Percentiles rank a stretch among this genome's conserved stretches.
These are phyloP conservation scores for Physocladia obscura DNA, from an alignment of 192 early-diverging fungal species.

Conservation along the genomic window DNA sequence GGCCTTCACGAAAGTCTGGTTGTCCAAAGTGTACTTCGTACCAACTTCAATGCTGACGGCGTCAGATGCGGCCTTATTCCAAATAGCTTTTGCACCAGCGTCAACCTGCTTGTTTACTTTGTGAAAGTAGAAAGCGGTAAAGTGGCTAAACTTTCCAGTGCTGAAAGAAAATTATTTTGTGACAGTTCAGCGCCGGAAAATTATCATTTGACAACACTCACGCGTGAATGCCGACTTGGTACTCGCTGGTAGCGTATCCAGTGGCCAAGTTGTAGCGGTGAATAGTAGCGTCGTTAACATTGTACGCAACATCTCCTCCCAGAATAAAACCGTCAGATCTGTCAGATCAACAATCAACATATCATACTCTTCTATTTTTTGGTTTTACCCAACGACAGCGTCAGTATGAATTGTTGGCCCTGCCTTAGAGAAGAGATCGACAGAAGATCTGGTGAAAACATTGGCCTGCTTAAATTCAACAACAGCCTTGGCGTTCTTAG, in stretches of 20 bases:
- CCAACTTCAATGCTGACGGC: constrained; percentile 86
- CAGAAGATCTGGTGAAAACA: constrained; percentile 79
- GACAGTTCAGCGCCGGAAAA: background rate
- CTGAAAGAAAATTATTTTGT: constrained; percentile 20
- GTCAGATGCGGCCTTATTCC: constrained; percentile 71
- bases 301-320: constrained; percentile 94
- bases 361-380: background rate
- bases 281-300: constrained; percentile 83
- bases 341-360: background rate
- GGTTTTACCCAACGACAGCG: constrained; percentile 69
- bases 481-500: constrained; percentile 23
- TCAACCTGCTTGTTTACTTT: constrained; percentile 87
- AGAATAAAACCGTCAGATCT: constrained; percentile 76
- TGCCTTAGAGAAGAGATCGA: constrained; percentile 85
- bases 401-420: constrained; percentile 88
- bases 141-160: constrained; percentile 84
- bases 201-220: constrained; percentile 27
- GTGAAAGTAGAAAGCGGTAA: constrained; percentile 96
- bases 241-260: constrained; percentile 86
- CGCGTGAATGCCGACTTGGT: constrained; percentile 85
- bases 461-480: constrained; percentile 91
- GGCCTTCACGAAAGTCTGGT: constrained; percentile 82
- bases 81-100: constrained; percentile 91
- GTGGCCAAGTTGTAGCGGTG: constrained; percentile 85
- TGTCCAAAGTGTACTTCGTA: constrained; percentile 90